Evolutionary conservation across 805 yeast genomes (phyloP), one percentile per base, ranked within the genome.

Genomic region (Kazachstania africana): DNA sequence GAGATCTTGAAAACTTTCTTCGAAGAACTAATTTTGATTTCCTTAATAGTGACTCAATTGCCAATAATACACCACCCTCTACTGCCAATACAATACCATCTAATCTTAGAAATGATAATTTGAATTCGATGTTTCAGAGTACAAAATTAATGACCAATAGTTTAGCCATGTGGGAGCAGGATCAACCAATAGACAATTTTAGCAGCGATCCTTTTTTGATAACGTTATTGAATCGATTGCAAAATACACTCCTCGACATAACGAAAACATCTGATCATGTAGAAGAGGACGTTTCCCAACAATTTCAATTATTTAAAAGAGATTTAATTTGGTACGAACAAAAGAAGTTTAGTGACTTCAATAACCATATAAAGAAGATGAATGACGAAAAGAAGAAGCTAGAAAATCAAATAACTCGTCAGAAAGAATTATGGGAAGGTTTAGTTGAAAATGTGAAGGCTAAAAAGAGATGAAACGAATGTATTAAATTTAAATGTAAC

Each of bases 361-460:
- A 63, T 14, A 23, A 35, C 5, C 60, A 53, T 32, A 34, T 64
- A n/a, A 66, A 63, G 15, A 39, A 45, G 8, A 33, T 63, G 12
- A 35, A 45, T 20, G 56, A 55, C 30, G 71, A 65, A 28, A 65
- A 63, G 37, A 57, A 52, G 28, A 66, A 66, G 28, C 51, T 74
- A 34, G 68, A 68, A 30, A 60, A 60, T 28, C 75, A 76, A 41
- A 65, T 63, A 4, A 59, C 60, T 3, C 66, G 68, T 35, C 50
- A 75, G 32, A 72, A 70, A 37, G 70, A 70, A 36, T 53, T 81
- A 23, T 78, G 84, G 84, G 73, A 76, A 42, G 70, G 66, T 15
- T 52, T 77, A 18, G 77, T 75, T 14, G 77, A 75, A 45, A 70
- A 73, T 40, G 83, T 83, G 1, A 61, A 73, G 34, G 72, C 62